These are phyloP conservation scores for Coprinopsis marcescibilis DNA, from an alignment of 768 basidiomycete species.

Conservation along the genomic window DNA sequence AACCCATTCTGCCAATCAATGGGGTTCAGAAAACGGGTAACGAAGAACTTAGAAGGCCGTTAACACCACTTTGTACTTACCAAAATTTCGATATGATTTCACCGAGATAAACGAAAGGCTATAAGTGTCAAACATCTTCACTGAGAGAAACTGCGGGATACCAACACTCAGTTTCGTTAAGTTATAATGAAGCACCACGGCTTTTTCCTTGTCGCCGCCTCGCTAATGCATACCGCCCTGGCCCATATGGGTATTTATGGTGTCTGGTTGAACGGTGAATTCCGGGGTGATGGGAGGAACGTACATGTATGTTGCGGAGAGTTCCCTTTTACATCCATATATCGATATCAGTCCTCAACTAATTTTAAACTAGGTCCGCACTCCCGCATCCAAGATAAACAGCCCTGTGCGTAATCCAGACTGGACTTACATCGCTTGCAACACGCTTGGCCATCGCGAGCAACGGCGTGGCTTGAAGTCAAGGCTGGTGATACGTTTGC, in stretches of 20 bases:
- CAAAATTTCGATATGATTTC: slow-evolving; percentile 4
- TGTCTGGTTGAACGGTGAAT: slow-evolving; percentile 11
- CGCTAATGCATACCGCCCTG: background rate
- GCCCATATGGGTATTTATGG: slow-evolving; percentile 10
- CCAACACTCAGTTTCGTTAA: background rate
- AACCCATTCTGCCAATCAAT: slow-evolving; percentile 1
- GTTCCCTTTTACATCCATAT: background rate
- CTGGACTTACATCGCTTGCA: slow-evolving; percentile 5
- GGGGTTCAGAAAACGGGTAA: too few species aligned
- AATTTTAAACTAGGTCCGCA: background rate
- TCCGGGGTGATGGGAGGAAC: slow-evolving; percentile 10
- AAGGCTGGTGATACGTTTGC: slow-evolving; percentile 10
- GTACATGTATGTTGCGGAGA: background rate
- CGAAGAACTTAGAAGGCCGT: background rate
- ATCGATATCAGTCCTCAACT: background rate
- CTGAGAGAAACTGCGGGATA: background rate
- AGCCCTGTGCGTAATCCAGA: background rate
- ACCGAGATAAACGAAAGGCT: too few species aligned
- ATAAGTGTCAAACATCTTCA: too few species aligned
- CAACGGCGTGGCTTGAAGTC: slow-evolving; percentile 4
- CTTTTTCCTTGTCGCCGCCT: background rate
- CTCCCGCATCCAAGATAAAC: background rate
- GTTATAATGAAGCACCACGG: background rate
- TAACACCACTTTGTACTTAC: background rate
- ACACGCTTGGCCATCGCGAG: slow-evolving; percentile 3